Evolutionary conservation across 1,284 basidiomycete genomes (phyloP), one percentile per base, ranked within the genome.

Genomic region (Malassezia brasiliensis): DNA sequence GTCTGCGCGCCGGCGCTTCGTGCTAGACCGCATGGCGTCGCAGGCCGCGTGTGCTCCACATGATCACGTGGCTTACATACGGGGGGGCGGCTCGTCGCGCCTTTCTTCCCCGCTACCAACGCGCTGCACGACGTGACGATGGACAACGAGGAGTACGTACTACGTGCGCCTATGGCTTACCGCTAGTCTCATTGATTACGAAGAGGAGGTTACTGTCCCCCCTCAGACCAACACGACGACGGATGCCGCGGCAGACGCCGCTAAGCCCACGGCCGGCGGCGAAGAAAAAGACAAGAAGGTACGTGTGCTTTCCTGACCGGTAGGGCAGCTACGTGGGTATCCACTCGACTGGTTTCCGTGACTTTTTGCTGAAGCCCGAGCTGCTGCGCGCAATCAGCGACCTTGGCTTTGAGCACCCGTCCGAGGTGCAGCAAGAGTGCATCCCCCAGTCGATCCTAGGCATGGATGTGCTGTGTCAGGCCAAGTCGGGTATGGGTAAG

Each of bases 341-440:
- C 60, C 72, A 74, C 62, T 74, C 72, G 47, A 74, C 72, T 39
- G 72, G 72, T 61, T 74, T 74, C 70, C 67, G 72, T 42, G 91
- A 96, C 77, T 96, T 96, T 80, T 79, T 96, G 72, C 80, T 96
- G 78, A 96, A 96, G 81, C 88, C 91, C 58, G 94, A 98, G 77
- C 79, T 98, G 62, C 81, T 98, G 69, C 86, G 94, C 67, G 91
- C 94, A 52, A 98, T 99, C 77, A 93, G 89, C 77, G 94, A 99
- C 75, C 81, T 98, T 44, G 94, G 94, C 79, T 99, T 99, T 76
- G 94, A 99, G 78, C 94, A 99, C 79, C 94, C 94, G 51, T 96
- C 93, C 47, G 94, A 99, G 83, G 94, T 99, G 65, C 94, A 99
- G 80, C 94, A 99, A 79, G 94, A 99, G 80, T 98, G 94, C 77